Conservation (phyloP, 495 filamentous ascomycete genomes). For the Mycothermus thermophilus region DNA sequence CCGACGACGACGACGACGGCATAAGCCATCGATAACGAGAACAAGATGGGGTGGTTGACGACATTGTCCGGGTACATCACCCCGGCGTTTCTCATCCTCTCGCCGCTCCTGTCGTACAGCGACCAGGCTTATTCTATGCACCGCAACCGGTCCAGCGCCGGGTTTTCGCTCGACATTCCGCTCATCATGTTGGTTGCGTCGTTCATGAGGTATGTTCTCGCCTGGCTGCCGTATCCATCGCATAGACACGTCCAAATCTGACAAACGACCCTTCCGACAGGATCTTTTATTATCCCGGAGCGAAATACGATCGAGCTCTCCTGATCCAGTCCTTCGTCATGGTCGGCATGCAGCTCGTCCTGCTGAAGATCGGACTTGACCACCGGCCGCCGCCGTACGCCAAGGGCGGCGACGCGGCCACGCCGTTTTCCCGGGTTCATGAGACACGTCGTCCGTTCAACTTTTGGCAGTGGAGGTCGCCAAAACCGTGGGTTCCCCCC, state of each 20-base stretch:
- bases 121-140: constrained; percentile 91
- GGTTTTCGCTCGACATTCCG: constrained; percentile 80
- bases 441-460: constrained; percentile 54
- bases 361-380: constrained; percentile 83
- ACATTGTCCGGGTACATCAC: constrained; percentile 36
- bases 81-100: constrained; percentile 54
- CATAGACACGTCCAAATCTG: no score
- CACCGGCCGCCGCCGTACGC: constrained; percentile 56
- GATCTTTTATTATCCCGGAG: constrained; percentile 90
- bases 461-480: constrained; percentile 87
- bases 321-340: constrained; percentile 79
- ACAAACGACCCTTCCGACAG: constrained; percentile 28
- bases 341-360: constrained; percentile 64
- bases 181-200: constrained; percentile 95
- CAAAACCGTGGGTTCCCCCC: constrained; percentile 49
- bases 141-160: constrained; percentile 62
- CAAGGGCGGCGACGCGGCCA: constrained; percentile 40
- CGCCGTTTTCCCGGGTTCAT: constrained; percentile 41
- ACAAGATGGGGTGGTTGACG: constrained; percentile 29
- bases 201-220: constrained; percentile 57
- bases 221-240: not conserved
- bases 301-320: constrained; percentile 64
- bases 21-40: no score
- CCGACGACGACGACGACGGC: no score
- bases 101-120: constrained; percentile 73